A percentile compares a stretch with the other conserved stretches of the same genome.
Conservation (phyloP, 163 green algal genomes). For the Picocystis sp. region DNA sequence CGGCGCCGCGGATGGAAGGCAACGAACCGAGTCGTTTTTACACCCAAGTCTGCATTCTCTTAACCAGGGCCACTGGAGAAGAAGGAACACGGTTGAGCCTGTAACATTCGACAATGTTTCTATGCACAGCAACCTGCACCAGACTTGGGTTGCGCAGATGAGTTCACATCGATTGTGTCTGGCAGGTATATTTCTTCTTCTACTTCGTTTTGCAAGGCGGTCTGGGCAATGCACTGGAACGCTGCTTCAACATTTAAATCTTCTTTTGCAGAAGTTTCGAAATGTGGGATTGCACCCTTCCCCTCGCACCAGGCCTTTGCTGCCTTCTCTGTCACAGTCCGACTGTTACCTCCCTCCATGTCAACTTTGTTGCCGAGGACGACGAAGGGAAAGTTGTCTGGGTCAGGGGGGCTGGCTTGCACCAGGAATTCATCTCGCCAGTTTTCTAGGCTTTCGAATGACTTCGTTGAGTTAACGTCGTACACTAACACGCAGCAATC, state of each 20-base stretch:
- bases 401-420: slow-evolving; percentile 39
- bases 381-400: slow-evolving; percentile 95
- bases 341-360: slow-evolving; percentile 40
- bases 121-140: no score
- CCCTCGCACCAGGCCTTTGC: slow-evolving; percentile 74
- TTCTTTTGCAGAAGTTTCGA: slow-evolving; percentile 89
- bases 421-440: slow-evolving; percentile 71
- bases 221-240: slow-evolving; percentile 32
- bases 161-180: slow-evolving; percentile 32
- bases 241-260: slow-evolving; percentile 35
- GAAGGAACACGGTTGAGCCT: no score
- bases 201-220: slow-evolving; percentile 34
- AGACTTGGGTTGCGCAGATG: not conserved
- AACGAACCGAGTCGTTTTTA: no score
- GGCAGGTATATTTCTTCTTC: slow-evolving; percentile 37
- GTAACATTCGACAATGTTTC: no score
- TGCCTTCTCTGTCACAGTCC: slow-evolving; percentile 81
- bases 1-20: no score
- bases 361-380: slow-evolving; percentile 98
- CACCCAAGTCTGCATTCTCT: no score
- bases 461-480: slow-evolving; percentile 89
- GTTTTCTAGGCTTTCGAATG: slow-evolving; percentile 94
- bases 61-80: no score
- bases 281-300: slow-evolving; percentile 89
- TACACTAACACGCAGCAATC: slow-evolving; percentile 97